A percentile compares a stretch with the other conserved stretches of the same genome.
Conservation (phyloP, 192 early-diverging fungal species). For the Umbelopsis sp. region DNA sequence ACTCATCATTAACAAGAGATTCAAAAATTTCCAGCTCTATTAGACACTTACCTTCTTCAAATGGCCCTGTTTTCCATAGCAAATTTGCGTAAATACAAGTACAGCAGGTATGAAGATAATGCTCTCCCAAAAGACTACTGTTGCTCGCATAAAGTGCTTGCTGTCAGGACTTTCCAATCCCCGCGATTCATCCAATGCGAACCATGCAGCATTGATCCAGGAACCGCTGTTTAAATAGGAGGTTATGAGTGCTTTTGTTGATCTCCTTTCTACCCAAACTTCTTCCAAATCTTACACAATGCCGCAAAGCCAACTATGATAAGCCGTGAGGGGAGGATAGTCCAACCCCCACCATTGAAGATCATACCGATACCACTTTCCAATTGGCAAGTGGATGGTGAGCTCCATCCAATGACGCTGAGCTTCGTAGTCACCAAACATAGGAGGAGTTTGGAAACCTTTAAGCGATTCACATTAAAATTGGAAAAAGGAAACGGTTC, state of each 20-base stretch:
- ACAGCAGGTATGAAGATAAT: constrained; percentile 80
- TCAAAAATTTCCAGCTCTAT: neutral
- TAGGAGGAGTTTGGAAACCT: constrained; percentile 71
- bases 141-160: constrained; percentile 91
- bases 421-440: constrained; percentile 96
- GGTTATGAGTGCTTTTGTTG: neutral
- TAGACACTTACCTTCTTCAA: constrained; percentile 28
- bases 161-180: constrained; percentile 74
- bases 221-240: constrained; percentile 55
- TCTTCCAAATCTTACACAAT: constrained; percentile 54
- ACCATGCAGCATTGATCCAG: constrained; percentile 79
- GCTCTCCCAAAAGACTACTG: constrained; percentile 74
- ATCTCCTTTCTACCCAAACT: neutral
- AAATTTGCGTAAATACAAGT: constrained; percentile 59
- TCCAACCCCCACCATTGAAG: constrained; percentile 95
- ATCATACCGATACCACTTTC: constrained; percentile 89
- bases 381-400: constrained; percentile 73
- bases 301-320: constrained; percentile 88
- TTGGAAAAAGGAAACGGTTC: neutral
- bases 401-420: constrained; percentile 99
- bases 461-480: neutral
- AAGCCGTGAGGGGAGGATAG: constrained; percentile 96
- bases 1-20: neutral
- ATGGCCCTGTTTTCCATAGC: constrained; percentile 32
- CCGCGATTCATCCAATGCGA: constrained; percentile 82